Percentiles rank a stretch among this genome's conserved stretches.
These are phyloP conservation scores for Fusarium tanahbumbuense DNA, from an alignment of 2,329 filamentous ascomycete species.

Conservation along the genomic window DNA sequence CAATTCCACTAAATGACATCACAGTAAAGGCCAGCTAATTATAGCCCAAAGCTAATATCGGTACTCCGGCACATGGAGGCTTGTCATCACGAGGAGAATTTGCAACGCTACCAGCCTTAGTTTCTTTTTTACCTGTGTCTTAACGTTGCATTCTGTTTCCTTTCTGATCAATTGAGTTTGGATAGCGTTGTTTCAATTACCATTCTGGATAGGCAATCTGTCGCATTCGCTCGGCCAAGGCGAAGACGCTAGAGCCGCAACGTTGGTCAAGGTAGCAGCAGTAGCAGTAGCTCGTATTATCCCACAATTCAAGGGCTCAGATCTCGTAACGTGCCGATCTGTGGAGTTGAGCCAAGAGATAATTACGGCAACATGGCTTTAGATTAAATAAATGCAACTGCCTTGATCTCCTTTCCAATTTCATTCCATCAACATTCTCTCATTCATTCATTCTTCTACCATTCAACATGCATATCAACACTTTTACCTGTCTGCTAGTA, in stretches of 20 bases:
- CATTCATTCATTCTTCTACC: not conserved
- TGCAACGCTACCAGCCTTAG: not conserved
- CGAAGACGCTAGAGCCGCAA: not conserved
- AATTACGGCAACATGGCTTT: not conserved
- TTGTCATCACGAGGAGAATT: slow-evolving; percentile 13
- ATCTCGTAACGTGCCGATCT: slow-evolving; percentile 22
- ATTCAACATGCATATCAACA: slow-evolving; percentile 2
- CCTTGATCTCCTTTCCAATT: not conserved
- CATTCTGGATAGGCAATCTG: no score
- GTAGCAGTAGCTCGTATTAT: slow-evolving; percentile 12
- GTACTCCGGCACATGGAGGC: slow-evolving; percentile 5
- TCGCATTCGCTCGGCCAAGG: not conserved
- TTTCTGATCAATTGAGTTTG: not conserved
- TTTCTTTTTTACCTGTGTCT: not conserved
- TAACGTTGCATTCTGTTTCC: slow-evolving; percentile 17
- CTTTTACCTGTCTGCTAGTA: slow-evolving; percentile 1
- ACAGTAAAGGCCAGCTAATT: slow-evolving; percentile 13
- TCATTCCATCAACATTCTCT: not conserved
- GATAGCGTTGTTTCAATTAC: not conserved
- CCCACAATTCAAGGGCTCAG: not conserved
- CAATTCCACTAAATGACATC: slow-evolving; percentile 12
- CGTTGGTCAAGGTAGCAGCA: not conserved
- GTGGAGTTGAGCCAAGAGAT: not conserved
- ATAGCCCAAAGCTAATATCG: slow-evolving; percentile 17
- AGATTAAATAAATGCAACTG: slow-evolving; percentile 10